Conservation (phyloP, 192 early-diverging fungal species). For the Backusella luteola region DNA sequence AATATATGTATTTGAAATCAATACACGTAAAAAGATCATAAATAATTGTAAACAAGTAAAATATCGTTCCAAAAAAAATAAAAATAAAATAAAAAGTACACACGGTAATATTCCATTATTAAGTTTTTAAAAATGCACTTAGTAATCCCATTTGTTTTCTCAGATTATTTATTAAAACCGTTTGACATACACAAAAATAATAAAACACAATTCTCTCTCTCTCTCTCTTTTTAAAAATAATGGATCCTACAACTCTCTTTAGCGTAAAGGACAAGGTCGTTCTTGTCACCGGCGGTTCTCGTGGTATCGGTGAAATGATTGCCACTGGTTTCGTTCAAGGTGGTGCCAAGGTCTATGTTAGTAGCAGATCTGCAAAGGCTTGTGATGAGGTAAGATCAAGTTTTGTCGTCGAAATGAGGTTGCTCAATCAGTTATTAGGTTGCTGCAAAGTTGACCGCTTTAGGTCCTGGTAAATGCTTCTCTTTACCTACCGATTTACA, state of each 20-base stretch:
- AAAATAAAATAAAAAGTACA: neutral
- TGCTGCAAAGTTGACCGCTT: constrained; percentile 60
- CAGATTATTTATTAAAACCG: neutral
- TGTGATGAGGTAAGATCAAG: constrained; percentile 47
- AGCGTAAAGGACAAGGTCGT: constrained; percentile 46
- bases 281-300: constrained; percentile 78
- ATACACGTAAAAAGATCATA: neutral
- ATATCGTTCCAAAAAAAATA: neutral
- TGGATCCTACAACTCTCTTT: constrained; percentile 15
- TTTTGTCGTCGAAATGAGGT: too few species aligned
- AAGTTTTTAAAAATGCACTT: neutral
- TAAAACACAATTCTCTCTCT: neutral
- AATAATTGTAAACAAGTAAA: neutral
- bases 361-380: constrained; percentile 67
- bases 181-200: neutral
- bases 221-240: neutral
- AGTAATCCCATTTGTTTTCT: neutral
- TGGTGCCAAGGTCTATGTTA: constrained; percentile 94
- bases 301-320: constrained; percentile 60
- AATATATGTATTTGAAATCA: neutral
- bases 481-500: constrained; percentile 70
- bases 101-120: neutral
- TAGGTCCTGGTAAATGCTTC: constrained; percentile 67
- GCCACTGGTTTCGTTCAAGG: constrained; percentile 77
- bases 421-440: constrained; percentile 15